phyloP scores from a whole-genome alignment of 257 asterid genomes.

The Anisodus acutangulus region DNA sequence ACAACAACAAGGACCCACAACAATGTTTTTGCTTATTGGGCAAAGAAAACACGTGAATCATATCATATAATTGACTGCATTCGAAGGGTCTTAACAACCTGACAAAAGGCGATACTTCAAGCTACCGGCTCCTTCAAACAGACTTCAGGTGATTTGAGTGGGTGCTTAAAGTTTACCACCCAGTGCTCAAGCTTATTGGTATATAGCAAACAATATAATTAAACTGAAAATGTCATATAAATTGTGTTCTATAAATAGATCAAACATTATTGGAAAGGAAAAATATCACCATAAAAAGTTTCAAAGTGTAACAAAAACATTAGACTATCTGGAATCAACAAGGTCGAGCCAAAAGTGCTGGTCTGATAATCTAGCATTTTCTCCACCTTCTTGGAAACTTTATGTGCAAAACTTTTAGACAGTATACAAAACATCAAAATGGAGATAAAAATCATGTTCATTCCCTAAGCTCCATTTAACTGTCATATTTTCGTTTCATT shows the following conservation, averaged over 20 bases:
- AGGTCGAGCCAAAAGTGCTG: not conserved
- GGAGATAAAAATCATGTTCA: not conserved
- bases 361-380: not conserved
- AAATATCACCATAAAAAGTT: not conserved
- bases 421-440: not conserved
- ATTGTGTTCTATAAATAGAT: not conserved
- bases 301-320: not conserved
- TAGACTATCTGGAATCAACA: constrained; percentile 1
- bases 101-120: not conserved
- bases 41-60: constrained; percentile 13
- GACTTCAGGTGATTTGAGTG: constrained; percentile 11
- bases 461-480: not conserved
- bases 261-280: not conserved
- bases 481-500: not conserved
- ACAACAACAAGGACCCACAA: too few relatives aligned
- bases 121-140: not conserved
- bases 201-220: not conserved
- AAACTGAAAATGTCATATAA: not conserved
- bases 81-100: not conserved
- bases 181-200: not conserved
- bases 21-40: not conserved
- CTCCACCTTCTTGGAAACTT: not conserved
- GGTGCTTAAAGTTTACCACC: not conserved
- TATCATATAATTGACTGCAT: constrained; percentile 6
- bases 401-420: not conserved